A percentile compares a stretch with the other conserved stretches of the same genome.
Conservation (phyloP, 345 rosid genomes). For the Corymbia maculata region DNA sequence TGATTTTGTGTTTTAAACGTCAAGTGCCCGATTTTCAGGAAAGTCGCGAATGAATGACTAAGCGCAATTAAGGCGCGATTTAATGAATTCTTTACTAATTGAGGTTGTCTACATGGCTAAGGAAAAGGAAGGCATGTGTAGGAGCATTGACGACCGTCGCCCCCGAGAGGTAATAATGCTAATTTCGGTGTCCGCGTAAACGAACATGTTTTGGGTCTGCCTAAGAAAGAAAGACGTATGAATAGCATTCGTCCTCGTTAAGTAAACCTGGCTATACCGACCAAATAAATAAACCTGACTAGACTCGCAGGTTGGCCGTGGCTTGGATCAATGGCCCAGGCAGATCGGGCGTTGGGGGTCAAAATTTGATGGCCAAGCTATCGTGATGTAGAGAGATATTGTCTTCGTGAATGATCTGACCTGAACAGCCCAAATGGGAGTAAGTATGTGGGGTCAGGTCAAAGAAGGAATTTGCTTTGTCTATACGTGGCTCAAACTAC, state of each 20-base stretch:
- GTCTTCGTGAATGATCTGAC: background rate
- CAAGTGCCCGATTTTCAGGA: background rate
- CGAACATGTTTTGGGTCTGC: background rate
- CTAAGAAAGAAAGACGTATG: background rate
- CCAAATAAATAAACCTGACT: background rate
- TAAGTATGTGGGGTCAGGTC: background rate
- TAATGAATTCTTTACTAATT: background rate
- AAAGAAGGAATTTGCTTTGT: too few relatives aligned
- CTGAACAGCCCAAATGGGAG: background rate
- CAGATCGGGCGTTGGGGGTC: background rate
- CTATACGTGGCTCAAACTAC: background rate
- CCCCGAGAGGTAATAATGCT: background rate
- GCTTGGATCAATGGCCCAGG: background rate
- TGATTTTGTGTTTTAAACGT: background rate
- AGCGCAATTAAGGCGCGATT: background rate
- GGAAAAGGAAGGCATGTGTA: background rate
- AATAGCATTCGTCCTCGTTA: background rate
- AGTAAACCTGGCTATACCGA: background rate
- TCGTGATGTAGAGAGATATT: background rate
- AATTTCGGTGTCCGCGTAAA: background rate
- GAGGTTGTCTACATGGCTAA: background rate
- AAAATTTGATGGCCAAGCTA: background rate
- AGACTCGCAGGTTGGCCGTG: background rate
- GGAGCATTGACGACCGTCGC: background rate
- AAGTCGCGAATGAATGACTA: background rate